Conservation (phyloP, 1,139 yeast species). For the Hansenula anomala region DNA sequence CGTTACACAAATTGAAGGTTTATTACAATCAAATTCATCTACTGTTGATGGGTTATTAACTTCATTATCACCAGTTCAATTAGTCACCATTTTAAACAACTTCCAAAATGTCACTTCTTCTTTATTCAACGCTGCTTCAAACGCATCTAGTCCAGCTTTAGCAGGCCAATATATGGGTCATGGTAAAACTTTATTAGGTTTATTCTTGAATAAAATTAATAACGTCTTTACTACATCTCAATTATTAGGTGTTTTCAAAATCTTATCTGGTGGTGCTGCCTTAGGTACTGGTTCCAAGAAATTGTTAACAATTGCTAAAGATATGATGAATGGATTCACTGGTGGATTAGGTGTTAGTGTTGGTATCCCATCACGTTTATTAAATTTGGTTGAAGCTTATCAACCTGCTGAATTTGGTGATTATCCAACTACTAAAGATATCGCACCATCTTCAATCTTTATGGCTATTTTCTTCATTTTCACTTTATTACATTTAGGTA, state of each 20-base stretch:
- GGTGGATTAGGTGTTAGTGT: slow-evolving; percentile 9
- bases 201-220: slow-evolving; percentile 13
- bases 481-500: slow-evolving; percentile 38
- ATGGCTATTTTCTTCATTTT: slow-evolving; percentile 49
- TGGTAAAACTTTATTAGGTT: slow-evolving; percentile 13
- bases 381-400: slow-evolving; percentile 18
- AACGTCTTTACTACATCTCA: slow-evolving; percentile 17
- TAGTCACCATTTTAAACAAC: slow-evolving; percentile 11
- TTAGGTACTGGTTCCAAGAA: slow-evolving; percentile 23
- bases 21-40: slow-evolving; percentile 16
- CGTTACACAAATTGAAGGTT: slow-evolving; percentile 20
- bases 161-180: slow-evolving; percentile 1
- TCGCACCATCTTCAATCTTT: slow-evolving; percentile 61
- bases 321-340: slow-evolving; percentile 15
- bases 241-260: slow-evolving; percentile 17
- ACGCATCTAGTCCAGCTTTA: slow-evolving; percentile 3
- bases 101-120: slow-evolving; percentile 19
- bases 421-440: slow-evolving; percentile 50
- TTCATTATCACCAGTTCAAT: slow-evolving; percentile 15
- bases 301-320: slow-evolving; percentile 13
- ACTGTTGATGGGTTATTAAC: slow-evolving; percentile 15
- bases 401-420: slow-evolving; percentile 53
- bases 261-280: slow-evolving; percentile 21
- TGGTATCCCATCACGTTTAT: slow-evolving; percentile 14
- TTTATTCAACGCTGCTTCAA: slow-evolving; percentile 11